These are phyloP conservation scores for Russula sp. DNA, from an alignment of 768 basidiomycete genomes.

Conservation along the genomic window DNA sequence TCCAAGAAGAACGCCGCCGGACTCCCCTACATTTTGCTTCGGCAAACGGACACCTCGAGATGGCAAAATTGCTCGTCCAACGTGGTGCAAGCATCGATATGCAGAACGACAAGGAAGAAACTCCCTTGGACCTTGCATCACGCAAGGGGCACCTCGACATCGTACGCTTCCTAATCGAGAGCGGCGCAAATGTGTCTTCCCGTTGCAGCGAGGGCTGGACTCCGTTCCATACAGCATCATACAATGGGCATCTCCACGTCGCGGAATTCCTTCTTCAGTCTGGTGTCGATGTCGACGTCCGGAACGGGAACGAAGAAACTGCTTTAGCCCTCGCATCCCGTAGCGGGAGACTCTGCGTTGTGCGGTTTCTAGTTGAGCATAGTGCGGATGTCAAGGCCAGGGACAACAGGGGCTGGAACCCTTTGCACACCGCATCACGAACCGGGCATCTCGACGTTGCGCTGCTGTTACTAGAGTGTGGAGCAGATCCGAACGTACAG, in stretches of 20 bases:
- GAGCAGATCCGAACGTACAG: too few relatives aligned
- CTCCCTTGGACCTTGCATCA: background rate
- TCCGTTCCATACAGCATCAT: background rate
- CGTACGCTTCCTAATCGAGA: background rate
- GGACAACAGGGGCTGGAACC: background rate
- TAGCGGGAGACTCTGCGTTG: background rate
- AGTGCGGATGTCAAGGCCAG: background rate
- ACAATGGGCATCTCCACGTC: background rate
- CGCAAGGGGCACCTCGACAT: background rate
- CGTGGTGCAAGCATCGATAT: background rate
- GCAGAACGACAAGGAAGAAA: background rate
- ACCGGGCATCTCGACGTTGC: background rate
- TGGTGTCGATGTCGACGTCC: background rate
- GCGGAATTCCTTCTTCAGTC: background rate
- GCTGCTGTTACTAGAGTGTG: too few relatives aligned
- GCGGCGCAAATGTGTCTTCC: too few relatives aligned
- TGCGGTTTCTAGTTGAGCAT: background rate
- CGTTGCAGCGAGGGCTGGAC: too few relatives aligned
- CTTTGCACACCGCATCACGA: background rate
- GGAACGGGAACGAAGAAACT: background rate
- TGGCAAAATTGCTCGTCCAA: background rate
- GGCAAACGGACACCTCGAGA: background rate
- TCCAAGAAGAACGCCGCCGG: background rate
- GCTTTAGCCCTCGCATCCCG: background rate
- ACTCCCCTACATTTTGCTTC: constrained; percentile 1